phyloP scores from a whole-genome alignment of 176 grass and related monocot species.

The Oryza rufipogon region DNA sequence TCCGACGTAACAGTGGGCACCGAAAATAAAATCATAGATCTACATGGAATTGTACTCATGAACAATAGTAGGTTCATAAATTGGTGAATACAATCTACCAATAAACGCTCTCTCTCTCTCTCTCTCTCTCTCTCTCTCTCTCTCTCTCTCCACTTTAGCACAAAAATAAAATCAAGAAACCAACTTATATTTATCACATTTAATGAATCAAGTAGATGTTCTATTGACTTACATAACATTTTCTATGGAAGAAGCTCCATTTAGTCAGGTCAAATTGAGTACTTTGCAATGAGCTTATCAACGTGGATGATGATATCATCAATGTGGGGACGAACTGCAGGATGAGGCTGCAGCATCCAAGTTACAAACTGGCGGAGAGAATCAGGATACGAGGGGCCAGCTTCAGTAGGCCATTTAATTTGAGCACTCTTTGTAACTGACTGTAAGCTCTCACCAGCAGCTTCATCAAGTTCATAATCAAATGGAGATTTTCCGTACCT shows the following conservation, averaged over 20 bases:
- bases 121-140: too few species aligned
- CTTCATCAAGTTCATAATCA: slow-evolving; percentile 82
- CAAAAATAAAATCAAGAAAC: slow-evolving; percentile 20
- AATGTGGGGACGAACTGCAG: slow-evolving; percentile 73
- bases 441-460: slow-evolving; percentile 64
- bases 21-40: slow-evolving; percentile 22
- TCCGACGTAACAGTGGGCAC: not conserved
- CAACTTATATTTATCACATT: slow-evolving; percentile 36
- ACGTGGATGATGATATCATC: slow-evolving; percentile 92
- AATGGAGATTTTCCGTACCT: slow-evolving; percentile 90
- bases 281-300: slow-evolving; percentile 84
- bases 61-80: slow-evolving; percentile 1
- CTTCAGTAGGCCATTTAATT: slow-evolving; percentile 73
- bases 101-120: not conserved
- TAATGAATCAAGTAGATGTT: slow-evolving; percentile 45
- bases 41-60: slow-evolving; percentile 18
- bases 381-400: slow-evolving; percentile 56
- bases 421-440: slow-evolving; percentile 65
- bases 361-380: slow-evolving; percentile 67
- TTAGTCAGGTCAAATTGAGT: slow-evolving; percentile 56
- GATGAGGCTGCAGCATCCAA: slow-evolving; percentile 96
- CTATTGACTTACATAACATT: slow-evolving; percentile 34
- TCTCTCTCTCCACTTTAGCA: slow-evolving; percentile 16
- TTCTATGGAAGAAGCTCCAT: slow-evolving; percentile 12
- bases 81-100: slow-evolving; percentile 9